Base-by-base conservation (phyloP, 306 rosid species). In the Casuarina glauca region DNA sequence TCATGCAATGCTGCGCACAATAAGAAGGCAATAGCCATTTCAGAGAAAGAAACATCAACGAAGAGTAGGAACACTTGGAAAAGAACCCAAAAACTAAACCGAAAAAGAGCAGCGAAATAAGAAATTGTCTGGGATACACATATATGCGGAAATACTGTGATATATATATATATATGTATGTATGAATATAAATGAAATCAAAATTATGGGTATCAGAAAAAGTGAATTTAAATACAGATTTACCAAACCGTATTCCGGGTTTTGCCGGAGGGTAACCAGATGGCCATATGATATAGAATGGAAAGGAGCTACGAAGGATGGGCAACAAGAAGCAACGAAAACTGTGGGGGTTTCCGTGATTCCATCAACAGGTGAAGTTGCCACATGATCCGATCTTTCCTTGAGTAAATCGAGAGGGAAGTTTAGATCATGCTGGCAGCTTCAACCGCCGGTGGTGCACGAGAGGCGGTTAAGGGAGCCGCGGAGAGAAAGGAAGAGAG, bases 371-470 rank as follows among this genome's bases (percentile, higher is more conserved):
- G 97, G 90, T 91, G 93, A 91, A 90, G 90, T 81, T 87, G 80
- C 89, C 93, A 87, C 76, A 90, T 88, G 97, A 91, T 91, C 94
- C 74, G 78, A 86, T 88, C 93, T 79, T 88, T 87, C 89, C 88
- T 87, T 55, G 77, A 69, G 4, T 78, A 51, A 26, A 73, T 45
- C 16, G 5, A 69, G 77, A 92, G 84, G 76, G 79, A 90, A 87
- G 90, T 82, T 87, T 88, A 88, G 93, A 90, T 92, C 90, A 92
- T 88, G 95, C 90, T 90, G 91, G 86, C 91, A 92, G 97, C 92
- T 90, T 90, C 89, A 90, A 81, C 92, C 76, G 81, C 82, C 64
- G 72, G 41, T 81, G 88, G 88, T 83, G 77, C 93, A 88, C 93
- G 93, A 84, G 57, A 68, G 50, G 60, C 52, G 53, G 3, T 78